Evolutionary conservation across 2,329 filamentous ascomycete genomes (phyloP).

Genomic region (Didymella glomerata): DNA sequence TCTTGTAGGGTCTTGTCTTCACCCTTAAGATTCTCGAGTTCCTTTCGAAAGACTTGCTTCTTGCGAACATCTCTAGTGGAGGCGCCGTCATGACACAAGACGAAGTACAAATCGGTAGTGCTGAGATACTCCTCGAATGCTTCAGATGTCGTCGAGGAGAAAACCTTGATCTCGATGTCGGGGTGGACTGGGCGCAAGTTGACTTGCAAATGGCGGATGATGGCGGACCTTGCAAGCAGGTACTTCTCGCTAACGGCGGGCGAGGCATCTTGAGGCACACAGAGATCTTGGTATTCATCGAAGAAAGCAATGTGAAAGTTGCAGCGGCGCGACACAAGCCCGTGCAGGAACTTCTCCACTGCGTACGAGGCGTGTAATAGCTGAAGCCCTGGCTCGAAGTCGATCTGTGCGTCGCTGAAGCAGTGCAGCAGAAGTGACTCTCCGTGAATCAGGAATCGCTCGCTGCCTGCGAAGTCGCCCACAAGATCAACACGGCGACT

Average conservation of each 20-base stretch:
- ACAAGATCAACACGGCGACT: constrained; percentile 62
- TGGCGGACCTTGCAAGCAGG: constrained; percentile 66
- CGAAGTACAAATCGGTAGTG: constrained; percentile 67
- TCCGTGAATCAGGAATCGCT: constrained; percentile 76
- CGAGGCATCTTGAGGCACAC: constrained; percentile 59
- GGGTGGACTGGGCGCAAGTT: constrained; percentile 53
- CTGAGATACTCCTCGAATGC: constrained; percentile 66
- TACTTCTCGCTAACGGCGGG: constrained; percentile 60
- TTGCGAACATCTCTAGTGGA: constrained; percentile 36
- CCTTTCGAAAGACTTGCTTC: constrained; percentile 28
- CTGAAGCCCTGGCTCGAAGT: constrained; percentile 73
- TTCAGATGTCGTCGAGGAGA: constrained; percentile 57
- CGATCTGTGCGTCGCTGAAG: constrained; percentile 68
- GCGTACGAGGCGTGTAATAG: constrained; percentile 74
- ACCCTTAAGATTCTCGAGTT: constrained; percentile 30
- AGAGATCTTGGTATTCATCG: constrained; percentile 63
- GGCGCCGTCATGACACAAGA: constrained; percentile 73
- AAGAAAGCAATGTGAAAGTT: constrained; percentile 78
- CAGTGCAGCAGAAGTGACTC: constrained; percentile 74
- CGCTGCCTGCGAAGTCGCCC: constrained; percentile 77
- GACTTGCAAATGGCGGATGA: constrained; percentile 69
- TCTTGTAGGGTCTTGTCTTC: constrained; percentile 29
- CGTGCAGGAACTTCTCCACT: constrained; percentile 70
- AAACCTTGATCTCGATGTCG: constrained; percentile 57
- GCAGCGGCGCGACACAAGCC: constrained; percentile 69